phyloP scores from a whole-genome alignment of 2,329 filamentous ascomycete genomes.

The Aureobasidium uvarum region DNA sequence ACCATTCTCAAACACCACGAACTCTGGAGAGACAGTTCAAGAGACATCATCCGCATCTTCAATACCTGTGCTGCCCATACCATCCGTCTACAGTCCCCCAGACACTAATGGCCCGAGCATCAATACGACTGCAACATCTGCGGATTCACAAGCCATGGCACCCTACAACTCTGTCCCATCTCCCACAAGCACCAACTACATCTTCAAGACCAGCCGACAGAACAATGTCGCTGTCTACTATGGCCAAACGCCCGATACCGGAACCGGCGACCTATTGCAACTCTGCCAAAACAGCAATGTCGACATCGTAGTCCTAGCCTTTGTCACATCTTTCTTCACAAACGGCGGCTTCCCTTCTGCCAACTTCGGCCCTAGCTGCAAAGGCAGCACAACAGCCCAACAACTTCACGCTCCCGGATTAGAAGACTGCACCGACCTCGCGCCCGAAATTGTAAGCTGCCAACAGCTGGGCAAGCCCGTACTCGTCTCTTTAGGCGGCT shows the following conservation, averaged over 20 bases:
- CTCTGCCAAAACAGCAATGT: conserved; percentile 39
- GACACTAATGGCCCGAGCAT: neutral
- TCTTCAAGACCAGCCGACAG: conserved; percentile 33
- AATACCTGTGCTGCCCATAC: neutral
- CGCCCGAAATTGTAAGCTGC: conserved; percentile 39
- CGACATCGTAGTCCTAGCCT: conserved; percentile 42
- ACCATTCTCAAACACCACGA: neutral
- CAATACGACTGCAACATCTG: neutral
- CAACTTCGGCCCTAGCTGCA: conserved; percentile 40
- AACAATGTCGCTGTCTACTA: conserved; percentile 41
- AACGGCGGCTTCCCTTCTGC: conserved; percentile 38
- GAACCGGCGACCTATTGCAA: conserved; percentile 34
- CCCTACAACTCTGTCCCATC: neutral
- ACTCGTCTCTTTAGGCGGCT: conserved; percentile 42
- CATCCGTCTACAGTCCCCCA: neutral
- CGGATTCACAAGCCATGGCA: neutral
- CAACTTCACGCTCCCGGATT: conserved; percentile 40
- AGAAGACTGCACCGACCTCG: conserved; percentile 41
- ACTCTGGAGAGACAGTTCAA: neutral
- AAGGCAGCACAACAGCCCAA: conserved; percentile 37
- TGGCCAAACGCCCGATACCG: conserved; percentile 34
- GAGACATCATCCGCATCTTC: neutral
- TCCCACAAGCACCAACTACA: conserved; percentile 29
- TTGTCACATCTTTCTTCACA: conserved; percentile 39
- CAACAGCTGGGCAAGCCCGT: conserved; percentile 44